Evolutionary conservation across 169 alveolate species (phyloP).

Genomic region (Pseudocohnilembus persalinus): DNA sequence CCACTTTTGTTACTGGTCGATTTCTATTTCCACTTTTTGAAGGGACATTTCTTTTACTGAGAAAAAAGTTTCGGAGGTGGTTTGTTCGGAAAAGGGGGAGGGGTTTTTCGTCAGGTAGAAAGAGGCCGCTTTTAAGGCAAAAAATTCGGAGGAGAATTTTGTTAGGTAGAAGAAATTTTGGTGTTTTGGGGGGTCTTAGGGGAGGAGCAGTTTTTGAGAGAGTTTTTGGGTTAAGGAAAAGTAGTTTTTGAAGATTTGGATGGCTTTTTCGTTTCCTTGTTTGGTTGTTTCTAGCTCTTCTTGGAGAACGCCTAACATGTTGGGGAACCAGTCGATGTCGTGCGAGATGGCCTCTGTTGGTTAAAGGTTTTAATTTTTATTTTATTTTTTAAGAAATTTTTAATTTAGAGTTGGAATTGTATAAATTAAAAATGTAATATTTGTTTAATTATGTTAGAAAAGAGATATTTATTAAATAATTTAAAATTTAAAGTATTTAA

Average conservation of each 20-base stretch:
- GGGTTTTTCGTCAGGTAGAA: neutral
- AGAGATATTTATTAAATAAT: too few relatives aligned
- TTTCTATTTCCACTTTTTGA: slow-evolving; percentile 3
- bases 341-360: slow-evolving; percentile 30
- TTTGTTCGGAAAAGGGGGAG: neutral
- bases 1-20: slow-evolving; percentile 2
- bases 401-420: too few relatives aligned
- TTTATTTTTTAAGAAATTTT: too few relatives aligned
- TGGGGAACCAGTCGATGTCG: slow-evolving; percentile 38
- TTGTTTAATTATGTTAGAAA: too few relatives aligned
- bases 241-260: slow-evolving; percentile 27
- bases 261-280: slow-evolving; percentile 29
- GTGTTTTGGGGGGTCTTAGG: neutral
- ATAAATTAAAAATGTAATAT: too few relatives aligned
- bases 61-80: neutral
- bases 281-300: slow-evolving; percentile 29
- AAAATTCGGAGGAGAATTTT: slow-evolving; percentile 25
- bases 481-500: too few relatives aligned
- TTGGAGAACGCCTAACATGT: slow-evolving; percentile 8
- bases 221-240: neutral
- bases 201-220: neutral
- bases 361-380: slow-evolving; percentile 31
- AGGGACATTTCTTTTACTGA: neutral
- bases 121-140: slow-evolving; percentile 18
- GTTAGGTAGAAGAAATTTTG: slow-evolving; percentile 16